Evolutionary conservation across 768 basidiomycete species (phyloP).

Genomic region (Lactifluus piperatus): DNA sequence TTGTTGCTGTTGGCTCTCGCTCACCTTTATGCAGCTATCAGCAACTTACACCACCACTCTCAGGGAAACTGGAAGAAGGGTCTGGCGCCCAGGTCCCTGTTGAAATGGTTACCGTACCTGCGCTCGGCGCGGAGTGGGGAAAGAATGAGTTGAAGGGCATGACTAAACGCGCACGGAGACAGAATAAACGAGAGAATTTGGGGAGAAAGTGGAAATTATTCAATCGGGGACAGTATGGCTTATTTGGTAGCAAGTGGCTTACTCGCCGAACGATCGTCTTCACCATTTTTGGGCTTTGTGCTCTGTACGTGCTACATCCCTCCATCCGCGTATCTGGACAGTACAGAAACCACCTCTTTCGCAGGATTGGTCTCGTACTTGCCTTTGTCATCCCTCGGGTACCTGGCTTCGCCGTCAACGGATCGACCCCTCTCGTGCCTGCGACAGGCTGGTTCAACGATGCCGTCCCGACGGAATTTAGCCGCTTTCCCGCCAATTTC

Average conservation of each 20-base stretch:
- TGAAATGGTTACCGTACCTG: constrained; percentile 88
- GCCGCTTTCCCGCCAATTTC: constrained; percentile 78
- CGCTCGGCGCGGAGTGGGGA: constrained; percentile 86
- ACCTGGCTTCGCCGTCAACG: constrained; percentile 59
- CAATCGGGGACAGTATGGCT: constrained; percentile 69
- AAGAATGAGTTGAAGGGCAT: constrained; percentile 68
- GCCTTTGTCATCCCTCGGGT: constrained; percentile 81
- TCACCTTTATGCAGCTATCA: constrained; percentile 16
- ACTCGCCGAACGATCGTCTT: constrained; percentile 68
- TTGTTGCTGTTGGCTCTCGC: constrained; percentile 14
- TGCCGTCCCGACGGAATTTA: constrained; percentile 55
- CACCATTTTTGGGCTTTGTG: constrained; percentile 51
- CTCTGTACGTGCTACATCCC: constrained; percentile 35
- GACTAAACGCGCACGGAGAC: constrained; percentile 61
- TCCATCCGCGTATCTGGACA: background rate
- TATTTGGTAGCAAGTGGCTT: constrained; percentile 67
- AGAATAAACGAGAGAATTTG: constrained; percentile 47
- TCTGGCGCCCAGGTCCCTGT: constrained; percentile 40
- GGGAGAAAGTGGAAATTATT: constrained; percentile 61
- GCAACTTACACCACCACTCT: constrained; percentile 6
- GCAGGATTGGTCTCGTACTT: constrained; percentile 57
- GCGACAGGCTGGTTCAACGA: constrained; percentile 51
- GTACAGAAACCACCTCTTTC: background rate
- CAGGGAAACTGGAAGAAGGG: constrained; percentile 33
- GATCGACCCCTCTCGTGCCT: constrained; percentile 43